A percentile compares a stretch with the other conserved stretches of the same genome.
Evolutionary conservation across 164 flowering plant genomes (phyloP).

Genomic region (Berberis vulgaris): DNA sequence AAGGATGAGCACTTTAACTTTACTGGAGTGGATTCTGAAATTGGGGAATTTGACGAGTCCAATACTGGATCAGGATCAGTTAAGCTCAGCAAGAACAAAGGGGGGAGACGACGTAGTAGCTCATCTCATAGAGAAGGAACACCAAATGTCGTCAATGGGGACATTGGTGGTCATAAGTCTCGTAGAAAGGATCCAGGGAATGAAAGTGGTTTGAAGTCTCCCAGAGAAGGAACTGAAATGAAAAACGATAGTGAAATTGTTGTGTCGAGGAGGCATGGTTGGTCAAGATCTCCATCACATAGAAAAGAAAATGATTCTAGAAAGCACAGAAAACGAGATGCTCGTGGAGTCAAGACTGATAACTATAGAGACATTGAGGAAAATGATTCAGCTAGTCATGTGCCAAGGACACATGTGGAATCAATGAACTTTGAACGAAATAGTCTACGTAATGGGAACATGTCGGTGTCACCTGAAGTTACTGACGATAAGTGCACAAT

Average conservation of each 20-base stretch:
- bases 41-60: background rate
- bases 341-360: background rate
- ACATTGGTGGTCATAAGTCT: slow-evolving; percentile 5
- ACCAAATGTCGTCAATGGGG: slow-evolving; percentile 18
- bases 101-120: too few relatives aligned
- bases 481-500: slow-evolving; percentile 16
- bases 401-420: slow-evolving; percentile 6
- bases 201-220: background rate
- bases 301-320: slow-evolving; percentile 4
- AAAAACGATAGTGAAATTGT: slow-evolving; percentile 10
- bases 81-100: too few relatives aligned
- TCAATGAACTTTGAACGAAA: slow-evolving; percentile 6
- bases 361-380: background rate
- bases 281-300: slow-evolving; percentile 14
- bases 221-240: slow-evolving; percentile 12
- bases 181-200: slow-evolving; percentile 1
- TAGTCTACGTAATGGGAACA: slow-evolving; percentile 12
- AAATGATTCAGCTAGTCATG: slow-evolving; percentile 6
- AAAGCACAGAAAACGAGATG: slow-evolving; percentile 11
- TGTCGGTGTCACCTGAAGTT: slow-evolving; percentile 25
- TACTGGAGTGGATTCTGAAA: too few relatives aligned
- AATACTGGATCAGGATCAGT: too few relatives aligned
- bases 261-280: slow-evolving; percentile 5
- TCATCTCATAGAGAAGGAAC: background rate
- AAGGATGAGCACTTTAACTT: background rate